Conservation (phyloP, 2,329 filamentous ascomycete genomes). For the Tympanopsis confertula region DNA sequence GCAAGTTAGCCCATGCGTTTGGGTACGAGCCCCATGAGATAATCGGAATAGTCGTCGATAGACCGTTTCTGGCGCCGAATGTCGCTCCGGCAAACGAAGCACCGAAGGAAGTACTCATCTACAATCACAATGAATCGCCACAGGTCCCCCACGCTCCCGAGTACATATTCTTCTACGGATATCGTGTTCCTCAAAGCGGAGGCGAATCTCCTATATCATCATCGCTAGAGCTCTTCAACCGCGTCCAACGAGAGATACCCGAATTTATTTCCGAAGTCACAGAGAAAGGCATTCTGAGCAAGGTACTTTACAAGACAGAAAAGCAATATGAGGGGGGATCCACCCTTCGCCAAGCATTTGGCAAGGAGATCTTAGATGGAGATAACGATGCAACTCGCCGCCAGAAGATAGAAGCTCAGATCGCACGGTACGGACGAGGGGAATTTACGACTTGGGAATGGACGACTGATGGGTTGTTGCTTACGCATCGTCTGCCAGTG, state of each 20-base stretch:
- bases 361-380: slow-evolving; percentile 28
- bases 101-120: slow-evolving; percentile 32
- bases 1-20: slow-evolving; percentile 34
- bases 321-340: slow-evolving; percentile 31
- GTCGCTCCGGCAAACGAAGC: slow-evolving; percentile 34
- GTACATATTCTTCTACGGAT: slow-evolving; percentile 36
- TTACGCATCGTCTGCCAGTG: slow-evolving; percentile 31
- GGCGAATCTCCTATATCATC: slow-evolving; percentile 34
- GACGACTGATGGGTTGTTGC: slow-evolving; percentile 25
- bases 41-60: slow-evolving; percentile 34
- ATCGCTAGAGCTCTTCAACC: slow-evolving; percentile 30
- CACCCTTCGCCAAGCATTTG: slow-evolving; percentile 31
- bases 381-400: slow-evolving; percentile 26
- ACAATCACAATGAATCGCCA: slow-evolving; percentile 37
- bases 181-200: slow-evolving; percentile 19
- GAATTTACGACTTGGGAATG: slow-evolving; percentile 34
- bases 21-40: slow-evolving; percentile 33
- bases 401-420: slow-evolving; percentile 34
- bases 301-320: slow-evolving; percentile 26
- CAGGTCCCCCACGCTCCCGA: slow-evolving; percentile 37
- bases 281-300: slow-evolving; percentile 29
- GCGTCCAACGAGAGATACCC: slow-evolving; percentile 30
- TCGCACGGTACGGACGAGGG: slow-evolving; percentile 29
- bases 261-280: slow-evolving; percentile 28
- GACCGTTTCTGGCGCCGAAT: slow-evolving; percentile 28